phyloP scores from a whole-genome alignment of 1,284 basidiomycete genomes.

The Ustilago lituana region DNA sequence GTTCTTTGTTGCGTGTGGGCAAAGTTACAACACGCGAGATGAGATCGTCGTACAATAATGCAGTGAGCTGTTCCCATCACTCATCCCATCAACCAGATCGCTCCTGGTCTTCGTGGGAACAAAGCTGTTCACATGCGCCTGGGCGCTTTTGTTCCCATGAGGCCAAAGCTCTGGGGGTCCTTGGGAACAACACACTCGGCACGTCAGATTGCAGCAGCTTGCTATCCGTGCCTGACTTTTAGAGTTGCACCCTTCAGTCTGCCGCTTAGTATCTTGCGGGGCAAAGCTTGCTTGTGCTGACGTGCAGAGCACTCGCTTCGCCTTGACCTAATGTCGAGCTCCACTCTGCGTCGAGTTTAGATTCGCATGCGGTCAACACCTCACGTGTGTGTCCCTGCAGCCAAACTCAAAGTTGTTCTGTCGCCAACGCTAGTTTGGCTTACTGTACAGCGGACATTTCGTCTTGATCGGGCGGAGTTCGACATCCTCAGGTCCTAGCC shows the following conservation, averaged over 20 bases:
- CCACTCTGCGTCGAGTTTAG: neutral
- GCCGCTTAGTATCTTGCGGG: too few species aligned
- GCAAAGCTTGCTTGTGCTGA: too few species aligned
- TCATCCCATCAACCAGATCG: constrained; percentile 25
- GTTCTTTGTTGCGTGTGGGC: too few species aligned
- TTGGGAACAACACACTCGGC: neutral
- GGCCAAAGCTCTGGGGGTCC: neutral
- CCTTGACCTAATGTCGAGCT: neutral
- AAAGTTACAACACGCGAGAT: constrained; percentile 5
- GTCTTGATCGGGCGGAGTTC: constrained; percentile 15
- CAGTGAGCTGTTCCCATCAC: constrained; percentile 9
- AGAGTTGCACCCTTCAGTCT: too few species aligned
- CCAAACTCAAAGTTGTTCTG: neutral
- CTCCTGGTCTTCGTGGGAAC: neutral
- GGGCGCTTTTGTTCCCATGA: constrained; percentile 15
- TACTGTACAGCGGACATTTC: neutral
- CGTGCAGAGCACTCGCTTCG: too few species aligned
- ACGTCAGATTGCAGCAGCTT: neutral
- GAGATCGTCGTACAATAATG: constrained; percentile 22
- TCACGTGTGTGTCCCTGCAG: constrained; percentile 2
- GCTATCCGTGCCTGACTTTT: too few species aligned
- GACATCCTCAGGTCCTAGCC: constrained; percentile 1
- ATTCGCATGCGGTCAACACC: constrained; percentile 1
- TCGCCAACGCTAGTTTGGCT: neutral
- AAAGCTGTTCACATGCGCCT: too few species aligned